Evolutionary conservation across 805 yeast genomes (phyloP).

Genomic region (Monosporozyma unispora): DNA sequence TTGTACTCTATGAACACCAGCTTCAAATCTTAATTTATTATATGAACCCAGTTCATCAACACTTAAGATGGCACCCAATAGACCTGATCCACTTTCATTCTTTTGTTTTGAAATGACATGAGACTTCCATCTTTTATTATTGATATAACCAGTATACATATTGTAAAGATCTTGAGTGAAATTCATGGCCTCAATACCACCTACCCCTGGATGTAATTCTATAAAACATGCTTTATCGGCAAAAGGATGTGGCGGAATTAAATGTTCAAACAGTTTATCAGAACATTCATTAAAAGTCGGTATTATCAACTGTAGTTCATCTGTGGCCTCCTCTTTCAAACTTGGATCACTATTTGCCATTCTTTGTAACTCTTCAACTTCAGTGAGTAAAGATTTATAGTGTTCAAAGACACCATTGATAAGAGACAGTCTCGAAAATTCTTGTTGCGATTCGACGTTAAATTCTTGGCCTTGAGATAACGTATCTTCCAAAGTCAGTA

Average conservation of each 20-base stretch:
- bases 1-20: constrained; percentile 95
- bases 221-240: constrained; percentile 68
- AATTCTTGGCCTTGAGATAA: constrained; percentile 37
- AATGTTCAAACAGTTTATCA: constrained; percentile 40
- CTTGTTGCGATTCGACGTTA: constrained; percentile 41
- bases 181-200: constrained; percentile 87
- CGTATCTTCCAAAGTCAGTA: constrained; percentile 33
- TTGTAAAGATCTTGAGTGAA: constrained; percentile 71
- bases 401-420: constrained; percentile 36
- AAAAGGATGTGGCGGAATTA: constrained; percentile 72
- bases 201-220: constrained; percentile 91
- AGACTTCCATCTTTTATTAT: constrained; percentile 55
- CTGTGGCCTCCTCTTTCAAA: constrained; percentile 49
- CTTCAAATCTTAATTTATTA: constrained; percentile 65
- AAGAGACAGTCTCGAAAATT: constrained; percentile 37
- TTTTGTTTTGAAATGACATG: constrained; percentile 48
- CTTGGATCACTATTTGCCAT: constrained; percentile 26
- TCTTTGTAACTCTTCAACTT: constrained; percentile 28
- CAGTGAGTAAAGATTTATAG: constrained; percentile 28
- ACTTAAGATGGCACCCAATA: constrained; percentile 65
- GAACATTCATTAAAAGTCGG: constrained; percentile 40
- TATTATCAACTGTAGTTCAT: constrained; percentile 42
- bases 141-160: constrained; percentile 75
- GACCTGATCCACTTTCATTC: constrained; percentile 55
- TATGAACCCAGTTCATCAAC: constrained; percentile 74